Evolutionary conservation across 164 flowering plant genomes (phyloP).

Genomic region (Stephania cephalantha): DNA sequence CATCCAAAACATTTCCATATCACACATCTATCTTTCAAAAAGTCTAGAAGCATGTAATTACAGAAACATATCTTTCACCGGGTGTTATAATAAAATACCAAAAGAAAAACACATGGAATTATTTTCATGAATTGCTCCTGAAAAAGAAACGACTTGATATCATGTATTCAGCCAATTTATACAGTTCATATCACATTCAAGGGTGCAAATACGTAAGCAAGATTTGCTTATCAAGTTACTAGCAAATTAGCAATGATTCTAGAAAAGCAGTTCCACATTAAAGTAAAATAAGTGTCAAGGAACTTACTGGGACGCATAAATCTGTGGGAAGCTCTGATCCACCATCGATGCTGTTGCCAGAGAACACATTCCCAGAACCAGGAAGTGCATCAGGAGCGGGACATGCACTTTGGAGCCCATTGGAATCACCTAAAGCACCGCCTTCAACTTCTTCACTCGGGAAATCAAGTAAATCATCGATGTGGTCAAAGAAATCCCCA

Average conservation of each 20-base stretch:
- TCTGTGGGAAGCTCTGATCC: constrained; percentile 38
- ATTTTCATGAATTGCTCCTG: too few relatives aligned
- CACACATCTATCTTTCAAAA: neutral
- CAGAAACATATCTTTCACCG: too few relatives aligned
- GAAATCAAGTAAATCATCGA: constrained; percentile 83
- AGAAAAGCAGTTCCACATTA: neutral
- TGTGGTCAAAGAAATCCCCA: constrained; percentile 75
- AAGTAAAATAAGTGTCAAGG: neutral
- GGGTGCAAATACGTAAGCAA: neutral
- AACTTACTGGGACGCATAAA: constrained; percentile 70
- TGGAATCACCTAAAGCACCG: constrained; percentile 5
- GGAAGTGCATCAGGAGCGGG: constrained; percentile 2
- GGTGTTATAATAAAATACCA: too few relatives aligned
- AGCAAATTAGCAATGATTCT: neutral
- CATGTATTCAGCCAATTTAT: too few relatives aligned
- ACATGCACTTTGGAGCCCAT: constrained; percentile 13
- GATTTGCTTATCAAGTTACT: neutral
- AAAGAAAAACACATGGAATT: too few relatives aligned
- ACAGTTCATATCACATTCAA: neutral
- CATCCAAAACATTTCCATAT: too few relatives aligned
- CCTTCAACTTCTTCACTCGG: constrained; percentile 42
- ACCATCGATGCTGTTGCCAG: constrained; percentile 20
- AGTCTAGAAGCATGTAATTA: too few relatives aligned
- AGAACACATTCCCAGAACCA: constrained; percentile 16
- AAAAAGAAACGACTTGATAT: too few relatives aligned